Base-by-base conservation (phyloP, 257 asterid genomes). In the Leonotis leonurus region DNA sequence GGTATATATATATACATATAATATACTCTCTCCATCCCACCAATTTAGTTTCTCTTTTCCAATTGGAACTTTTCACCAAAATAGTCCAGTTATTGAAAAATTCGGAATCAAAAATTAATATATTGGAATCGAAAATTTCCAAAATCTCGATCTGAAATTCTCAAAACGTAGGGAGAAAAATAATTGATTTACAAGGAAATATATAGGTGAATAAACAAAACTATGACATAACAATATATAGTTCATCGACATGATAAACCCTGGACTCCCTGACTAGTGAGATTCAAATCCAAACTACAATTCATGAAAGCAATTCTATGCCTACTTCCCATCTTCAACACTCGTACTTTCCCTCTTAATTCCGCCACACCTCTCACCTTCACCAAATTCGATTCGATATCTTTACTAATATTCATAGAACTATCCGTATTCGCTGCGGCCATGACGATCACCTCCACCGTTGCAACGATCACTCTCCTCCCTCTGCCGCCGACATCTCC, bases 281-380 rank as follows among this genome's bases (percentile, higher is more conserved):
- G 73, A 51, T 79, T 81, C 12, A 83, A 45, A 71, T 32, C 77
- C 84, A 81, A 61, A 59, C 64, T 77, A 51, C 92, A 86, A 62
- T 78, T 74, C 85, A 81, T 72, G 0, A 60, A 24, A 17, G 91
- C 80, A 58, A 59, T 78, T 55, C 71, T 74, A 9, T 40, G 49
- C 48, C 76, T 55, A 21, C 40, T 71, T 8, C 78, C 37, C 25
- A 77, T 63, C 59, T 61, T 83, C 76, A 83, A 13, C 32, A 70
- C 77, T 0, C 75, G 74, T 41, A 83, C 73, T 68, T 81, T 69
- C 6, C 91, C 95, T 6, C 73, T 73, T 54, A 86, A 27, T 35
- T 81, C 50, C 2, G 71, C 79, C n/a, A 24, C 67, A 43, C 80
- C 63, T 39, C 53, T 54, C 63, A 86, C 0, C 6, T 37, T 62